Percentiles rank a stretch among this genome's conserved stretches.
Conservation (phyloP, 148 eudicot species). For the Chenopodium album region DNA sequence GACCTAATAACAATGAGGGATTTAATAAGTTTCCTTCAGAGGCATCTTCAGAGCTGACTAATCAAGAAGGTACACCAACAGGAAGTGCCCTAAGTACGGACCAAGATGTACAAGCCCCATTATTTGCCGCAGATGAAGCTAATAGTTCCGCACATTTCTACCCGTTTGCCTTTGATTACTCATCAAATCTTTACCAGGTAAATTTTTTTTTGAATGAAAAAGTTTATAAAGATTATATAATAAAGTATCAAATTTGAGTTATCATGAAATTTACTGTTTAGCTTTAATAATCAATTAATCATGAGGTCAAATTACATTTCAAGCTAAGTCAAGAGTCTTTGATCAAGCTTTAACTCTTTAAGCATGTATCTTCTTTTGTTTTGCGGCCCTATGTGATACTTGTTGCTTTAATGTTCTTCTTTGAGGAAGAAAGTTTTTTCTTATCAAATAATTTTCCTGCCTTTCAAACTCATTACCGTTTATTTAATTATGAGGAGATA, state of each 20-base stretch:
- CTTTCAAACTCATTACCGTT: neutral
- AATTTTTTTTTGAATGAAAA: neutral
- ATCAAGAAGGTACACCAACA: constrained; percentile 37
- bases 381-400: constrained; percentile 22
- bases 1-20: constrained; percentile 7
- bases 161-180: constrained; percentile 32
- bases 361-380: constrained; percentile 18
- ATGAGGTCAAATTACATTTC: constrained; percentile 20
- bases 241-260: neutral
- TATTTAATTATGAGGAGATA: neutral
- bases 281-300: constrained; percentile 2
- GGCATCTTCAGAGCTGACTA: constrained; percentile 33
- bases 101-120: constrained; percentile 31
- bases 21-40: constrained; percentile 28
- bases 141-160: constrained; percentile 35
- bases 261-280: constrained; percentile 2
- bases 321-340: neutral
- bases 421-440: constrained; percentile 15
- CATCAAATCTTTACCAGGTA: constrained; percentile 33
- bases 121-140: constrained; percentile 36
- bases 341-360: constrained; percentile 17
- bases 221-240: constrained; percentile 1
- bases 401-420: constrained; percentile 15
- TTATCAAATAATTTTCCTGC: constrained; percentile 1
- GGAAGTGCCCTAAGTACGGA: constrained; percentile 40